Evolutionary conservation across 345 rosid genomes (phyloP).

Genomic region (Salix arbutifolia): DNA sequence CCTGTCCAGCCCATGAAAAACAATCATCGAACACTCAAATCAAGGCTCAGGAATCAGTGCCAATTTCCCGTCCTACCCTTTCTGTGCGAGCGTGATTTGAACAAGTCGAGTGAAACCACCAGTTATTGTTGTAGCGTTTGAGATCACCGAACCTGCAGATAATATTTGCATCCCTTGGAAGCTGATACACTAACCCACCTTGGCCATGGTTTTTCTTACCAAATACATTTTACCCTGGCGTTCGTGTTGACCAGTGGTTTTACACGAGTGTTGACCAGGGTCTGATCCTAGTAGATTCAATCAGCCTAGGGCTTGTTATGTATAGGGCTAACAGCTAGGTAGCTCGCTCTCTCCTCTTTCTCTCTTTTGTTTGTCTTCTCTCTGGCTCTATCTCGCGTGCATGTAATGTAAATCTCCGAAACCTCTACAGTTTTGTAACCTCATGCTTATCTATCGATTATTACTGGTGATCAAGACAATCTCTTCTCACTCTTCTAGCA

Average conservation of each 20-base stretch:
- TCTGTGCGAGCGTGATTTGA: neutral
- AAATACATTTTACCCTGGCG: neutral
- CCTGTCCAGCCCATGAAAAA: constrained; percentile 10
- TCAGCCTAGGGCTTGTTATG: constrained; percentile 9
- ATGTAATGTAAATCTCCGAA: constrained; percentile 38
- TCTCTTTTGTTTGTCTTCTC: no score
- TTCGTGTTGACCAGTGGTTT: constrained; percentile 7
- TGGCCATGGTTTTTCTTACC: constrained; percentile 7
- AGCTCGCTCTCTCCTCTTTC: neutral
- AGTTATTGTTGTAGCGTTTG: no score
- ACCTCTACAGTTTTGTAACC: constrained; percentile 40
- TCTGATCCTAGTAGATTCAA: constrained; percentile 9
- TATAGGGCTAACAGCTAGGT: constrained; percentile 28
- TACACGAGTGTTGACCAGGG: constrained; percentile 4
- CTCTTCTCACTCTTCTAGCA: no score
- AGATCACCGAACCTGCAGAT: neutral
- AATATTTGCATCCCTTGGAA: neutral
- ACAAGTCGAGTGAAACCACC: neutral
- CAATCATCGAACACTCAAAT: constrained; percentile 7
- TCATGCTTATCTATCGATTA: neutral
- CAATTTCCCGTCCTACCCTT: neutral
- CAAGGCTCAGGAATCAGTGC: neutral
- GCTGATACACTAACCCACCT: neutral
- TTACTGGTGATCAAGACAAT: no score
- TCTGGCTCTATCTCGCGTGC: constrained; percentile 6